These are phyloP conservation scores for Candida maesae DNA, from an alignment of 805 yeast genomes.

Conservation along the genomic window DNA sequence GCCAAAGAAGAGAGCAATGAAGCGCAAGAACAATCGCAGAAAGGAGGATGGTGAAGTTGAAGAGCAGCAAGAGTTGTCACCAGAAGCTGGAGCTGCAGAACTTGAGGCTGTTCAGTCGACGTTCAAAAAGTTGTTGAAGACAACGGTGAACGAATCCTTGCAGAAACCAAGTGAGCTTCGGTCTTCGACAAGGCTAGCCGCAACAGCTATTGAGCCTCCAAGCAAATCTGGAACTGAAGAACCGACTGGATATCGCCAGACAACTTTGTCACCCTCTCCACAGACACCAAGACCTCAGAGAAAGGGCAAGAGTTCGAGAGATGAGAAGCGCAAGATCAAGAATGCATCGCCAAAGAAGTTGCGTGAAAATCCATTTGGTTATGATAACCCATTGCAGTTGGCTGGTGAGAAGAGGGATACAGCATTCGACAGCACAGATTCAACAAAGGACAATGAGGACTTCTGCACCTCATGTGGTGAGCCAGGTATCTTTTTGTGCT, in stretches of 20 bases:
- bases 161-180: constrained; percentile 23
- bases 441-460: constrained; percentile 65
- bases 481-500: constrained; percentile 84
- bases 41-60: constrained; percentile 15
- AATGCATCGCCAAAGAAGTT: constrained; percentile 28
- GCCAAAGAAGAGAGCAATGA: constrained; percentile 35
- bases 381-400: constrained; percentile 30
- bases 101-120: constrained; percentile 15
- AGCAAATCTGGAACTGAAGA: not conserved
- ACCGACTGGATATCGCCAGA: too few relatives aligned
- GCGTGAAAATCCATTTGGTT: constrained; percentile 43
- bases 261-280: not conserved
- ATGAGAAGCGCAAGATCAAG: constrained; percentile 23
- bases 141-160: constrained; percentile 18
- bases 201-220: not conserved
- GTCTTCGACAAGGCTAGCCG: constrained; percentile 2
- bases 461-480: constrained; percentile 90
- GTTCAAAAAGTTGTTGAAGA: constrained; percentile 10
- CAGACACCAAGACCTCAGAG: constrained; percentile 11
- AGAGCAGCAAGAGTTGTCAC: constrained; percentile 5
- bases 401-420: constrained; percentile 31
- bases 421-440: constrained; percentile 28
- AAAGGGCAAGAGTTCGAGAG: constrained; percentile 4
- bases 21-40: constrained; percentile 20
- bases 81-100: constrained; percentile 3